phyloP scores from a whole-genome alignment of 805 yeast genomes.

The Candida anglica region DNA sequence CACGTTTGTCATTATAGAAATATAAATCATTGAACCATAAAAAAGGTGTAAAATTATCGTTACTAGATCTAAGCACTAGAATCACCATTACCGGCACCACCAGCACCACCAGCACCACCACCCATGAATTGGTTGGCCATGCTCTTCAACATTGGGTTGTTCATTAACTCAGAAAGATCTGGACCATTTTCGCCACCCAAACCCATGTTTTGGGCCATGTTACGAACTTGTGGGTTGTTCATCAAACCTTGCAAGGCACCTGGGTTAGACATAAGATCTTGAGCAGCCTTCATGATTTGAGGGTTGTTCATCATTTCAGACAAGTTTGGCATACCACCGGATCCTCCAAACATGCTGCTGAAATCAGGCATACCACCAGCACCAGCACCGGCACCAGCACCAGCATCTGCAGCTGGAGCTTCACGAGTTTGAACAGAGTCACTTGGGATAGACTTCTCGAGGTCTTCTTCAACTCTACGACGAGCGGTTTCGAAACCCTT shows the following conservation, averaged over 20 bases:
- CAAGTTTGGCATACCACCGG: slow-evolving; percentile 64
- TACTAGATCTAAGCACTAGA: too few species aligned
- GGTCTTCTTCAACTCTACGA: slow-evolving; percentile 75
- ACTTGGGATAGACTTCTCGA: slow-evolving; percentile 36
- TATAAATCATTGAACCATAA: neutral
- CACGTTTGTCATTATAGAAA: too few species aligned
- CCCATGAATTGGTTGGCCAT: slow-evolving; percentile 73
- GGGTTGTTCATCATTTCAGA: slow-evolving; percentile 81
- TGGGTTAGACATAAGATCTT: slow-evolving; percentile 83
- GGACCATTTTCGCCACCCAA: slow-evolving; percentile 56
- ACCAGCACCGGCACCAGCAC: slow-evolving; percentile 36
- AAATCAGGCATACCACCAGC: slow-evolving; percentile 72
- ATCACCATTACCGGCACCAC: slow-evolving; percentile 2
- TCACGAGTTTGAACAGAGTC: slow-evolving; percentile 20
- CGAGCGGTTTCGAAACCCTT: slow-evolving; percentile 93
- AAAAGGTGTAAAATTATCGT: neutral
- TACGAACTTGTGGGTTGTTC: slow-evolving; percentile 75
- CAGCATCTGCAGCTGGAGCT: slow-evolving; percentile 26
- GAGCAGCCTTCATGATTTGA: slow-evolving; percentile 87
- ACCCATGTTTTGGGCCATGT: slow-evolving; percentile 78
- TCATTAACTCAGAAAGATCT: slow-evolving; percentile 66
- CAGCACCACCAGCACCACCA: slow-evolving; percentile 18
- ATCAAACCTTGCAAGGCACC: slow-evolving; percentile 66
- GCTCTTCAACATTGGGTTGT: slow-evolving; percentile 72
- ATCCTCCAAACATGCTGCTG: slow-evolving; percentile 62